phyloP scores from a whole-genome alignment of 2,329 filamentous ascomycete genomes.

The Graphilbum sp. region DNA sequence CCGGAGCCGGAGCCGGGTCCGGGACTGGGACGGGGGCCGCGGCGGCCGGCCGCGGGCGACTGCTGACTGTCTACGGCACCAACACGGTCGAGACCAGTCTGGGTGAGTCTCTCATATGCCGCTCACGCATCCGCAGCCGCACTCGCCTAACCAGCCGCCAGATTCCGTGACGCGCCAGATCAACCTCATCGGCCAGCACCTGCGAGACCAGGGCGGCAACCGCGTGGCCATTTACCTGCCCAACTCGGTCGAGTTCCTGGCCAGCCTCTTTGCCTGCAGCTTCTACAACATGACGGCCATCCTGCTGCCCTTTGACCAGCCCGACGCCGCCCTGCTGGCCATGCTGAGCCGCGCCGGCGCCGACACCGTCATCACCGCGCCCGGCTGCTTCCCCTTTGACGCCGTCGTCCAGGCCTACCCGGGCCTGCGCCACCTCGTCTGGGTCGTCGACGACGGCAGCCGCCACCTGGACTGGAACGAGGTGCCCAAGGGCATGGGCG shows the following conservation, averaged over 20 bases:
- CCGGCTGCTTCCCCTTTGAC: conserved; percentile 74
- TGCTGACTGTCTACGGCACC: conserved; percentile 66
- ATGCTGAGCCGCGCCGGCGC: conserved; percentile 59
- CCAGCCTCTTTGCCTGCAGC: conserved; percentile 68
- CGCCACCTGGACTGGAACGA: conserved; percentile 93
- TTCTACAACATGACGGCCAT: conserved; percentile 82
- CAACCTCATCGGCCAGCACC: conserved; percentile 66
- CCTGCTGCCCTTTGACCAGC: conserved; percentile 67
- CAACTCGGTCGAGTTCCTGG: conserved; percentile 80
- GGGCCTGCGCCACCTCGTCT: conserved; percentile 62
- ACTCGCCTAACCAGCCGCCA: conserved; percentile 10
- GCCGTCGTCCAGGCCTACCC: conserved; percentile 49
- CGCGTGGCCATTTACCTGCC: conserved; percentile 81
- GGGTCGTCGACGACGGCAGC: conserved; percentile 84
- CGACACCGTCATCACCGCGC: conserved; percentile 69
- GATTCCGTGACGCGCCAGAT: conserved; percentile 72
- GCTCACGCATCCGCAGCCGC: neutral
- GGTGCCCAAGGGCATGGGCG: conserved; percentile 59
- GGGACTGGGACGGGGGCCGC: neutral
- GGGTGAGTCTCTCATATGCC: conserved; percentile 20
- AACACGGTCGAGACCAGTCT: conserved; percentile 58
- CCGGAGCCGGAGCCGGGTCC: conserved; percentile 11
- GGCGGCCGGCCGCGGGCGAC: conserved; percentile 44
- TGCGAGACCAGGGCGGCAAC: conserved; percentile 53
- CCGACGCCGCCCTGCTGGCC: conserved; percentile 49